Evolutionary conservation across 208 protist genomes (phyloP), one percentile per base, ranked within the genome.

Genomic region (Trypanosoma lewisi): DNA sequence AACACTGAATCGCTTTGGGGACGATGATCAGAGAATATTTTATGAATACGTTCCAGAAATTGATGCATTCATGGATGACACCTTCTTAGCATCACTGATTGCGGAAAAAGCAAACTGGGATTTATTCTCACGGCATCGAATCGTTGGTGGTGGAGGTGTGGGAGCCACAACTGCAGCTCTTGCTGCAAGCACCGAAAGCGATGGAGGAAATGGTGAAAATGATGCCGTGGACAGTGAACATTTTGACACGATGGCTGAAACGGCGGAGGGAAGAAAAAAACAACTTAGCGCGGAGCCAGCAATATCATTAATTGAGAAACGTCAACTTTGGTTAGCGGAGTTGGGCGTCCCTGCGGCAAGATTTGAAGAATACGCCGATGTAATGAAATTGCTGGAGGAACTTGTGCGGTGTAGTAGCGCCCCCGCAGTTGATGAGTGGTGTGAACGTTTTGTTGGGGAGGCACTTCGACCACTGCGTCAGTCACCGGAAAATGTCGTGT

Each of bases 11-110:
- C 56, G 57, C 31, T 75, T 70, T 52, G 54, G 30, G 36, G 27
- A 70, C 48, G 69, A 69, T 63, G 69, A 75, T 7, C 53, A 69
- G 23, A 51, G 69, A 4, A 34, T 58, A 17, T 75, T 75, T 34
- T 75, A 75, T 28, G 69, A 75, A 34, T 66, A 75, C 37, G 21
- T 75, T 17, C 61, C 69, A 36, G 54, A 62, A 12, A 11, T 75
- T 6, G 37, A 58, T 33, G 12, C 21, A 19, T 17, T 63, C 28
- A 21, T 30, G 28, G 27, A 62, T n/a, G 65, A 59, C 1, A 12
- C 23, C 7, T 37, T 70, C 7, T 14, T 63, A 12, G 25, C 7
- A 17, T 63, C 36, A n/a, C 31, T 58, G 27, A 41, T 17, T 14
- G 2, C 37, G 34, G 48, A 63, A 47, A 58, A 58, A 37, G 34